Evolutionary conservation across 1,284 basidiomycete genomes (phyloP), one percentile per base, ranked within the genome.

Genomic region (Phylloboletellus chloephorus): DNA sequence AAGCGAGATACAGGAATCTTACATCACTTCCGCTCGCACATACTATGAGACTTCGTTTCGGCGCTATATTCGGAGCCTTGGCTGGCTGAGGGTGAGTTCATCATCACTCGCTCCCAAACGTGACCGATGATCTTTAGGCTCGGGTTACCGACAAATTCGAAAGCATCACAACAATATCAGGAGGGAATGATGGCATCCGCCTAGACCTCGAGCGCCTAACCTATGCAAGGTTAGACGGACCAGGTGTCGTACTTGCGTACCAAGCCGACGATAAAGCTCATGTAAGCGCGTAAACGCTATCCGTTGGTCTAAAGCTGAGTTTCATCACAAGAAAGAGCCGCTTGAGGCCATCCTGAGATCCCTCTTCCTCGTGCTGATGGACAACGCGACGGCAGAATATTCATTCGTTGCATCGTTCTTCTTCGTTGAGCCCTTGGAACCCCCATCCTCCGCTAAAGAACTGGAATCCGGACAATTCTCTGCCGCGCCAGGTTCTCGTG

Each of bases 21-120:
- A 99, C 59, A 69, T 88, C 22, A 78, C 77, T 31, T 81, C 88
- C 9, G 87, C 89, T 4, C 77, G 93, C 15, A 77, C 90, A 13
- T 99, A 97, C 61, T 98, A 93, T 50, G 96, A 99, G 65, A 98
- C 96, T 12, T 91, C 87, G 0, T 94, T 98, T 58, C 71, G 96
- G 44, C 71, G 96, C 35, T 99, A 98, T 60, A 76, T 83, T 20
- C 73, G 96, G 22, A 85, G 82, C 52, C 68, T 98, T 32, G 77
- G 80, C 17, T 79, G 73, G 63, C 74, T 96, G 33, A 87, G 86
- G 72, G 82, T 86, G 36, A 38, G 57, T 37, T 41, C 8, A 12
- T 32, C 31, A 6, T 39, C n/a, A 3, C 31, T 4, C 3, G 3
- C 5, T 3, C 24, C 15, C 28, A 21, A 34, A 11, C 7, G 3